Evolutionary conservation across 2,329 filamentous ascomycete species (phyloP), one percentile per base, ranked within the genome.

Genomic region (Curvularia sp.): DNA sequence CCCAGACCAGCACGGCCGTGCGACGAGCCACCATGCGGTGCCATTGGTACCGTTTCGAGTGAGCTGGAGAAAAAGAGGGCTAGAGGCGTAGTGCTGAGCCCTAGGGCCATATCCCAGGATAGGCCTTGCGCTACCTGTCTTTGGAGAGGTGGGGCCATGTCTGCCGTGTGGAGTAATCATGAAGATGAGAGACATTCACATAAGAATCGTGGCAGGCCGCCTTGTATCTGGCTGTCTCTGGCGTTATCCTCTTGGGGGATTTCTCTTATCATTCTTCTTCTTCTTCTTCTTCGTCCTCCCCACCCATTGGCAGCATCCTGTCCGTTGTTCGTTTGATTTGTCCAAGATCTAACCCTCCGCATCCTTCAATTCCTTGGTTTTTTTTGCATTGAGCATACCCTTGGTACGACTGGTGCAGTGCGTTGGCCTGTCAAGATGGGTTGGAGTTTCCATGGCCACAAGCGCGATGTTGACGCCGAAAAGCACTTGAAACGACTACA

Each of bases 401-500:
- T 34, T 47, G 15, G 27, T 32, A 21, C 43, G 9, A 7, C n/a
- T 23, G 32, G 45, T 39, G 21, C 32, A 18, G 23, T 18, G 15
- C 30, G 38, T 36, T n/a, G 23, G 19, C 21, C 12, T 49, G 25
- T 12, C 46, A 65, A 43, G 12, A 76, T 76, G 73, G 73, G 73
- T 47, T 69, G 72, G 64, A 69, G 60, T 51, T 72, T 75, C 34
- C 71, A 75, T 53, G 72, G 68, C 46, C 69, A 70, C 54, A 71
- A 66, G 59, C 34, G 23, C 25, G 21, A 46, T 45, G 75, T 73
- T 49, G 74, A 77, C 57, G 60, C 65, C n/a, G 72, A 76, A 65
- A 76, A 72, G 61, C 73, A 76, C 61, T 65, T 75, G 30, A 74
- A 66, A 51, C 66, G 72, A 28, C 50, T 75, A 41, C 75, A 77